A percentile compares a stretch with the other conserved stretches of the same genome.
Conservation (phyloP, 495 filamentous ascomycete genomes). For the Podospora anserina region DNA sequence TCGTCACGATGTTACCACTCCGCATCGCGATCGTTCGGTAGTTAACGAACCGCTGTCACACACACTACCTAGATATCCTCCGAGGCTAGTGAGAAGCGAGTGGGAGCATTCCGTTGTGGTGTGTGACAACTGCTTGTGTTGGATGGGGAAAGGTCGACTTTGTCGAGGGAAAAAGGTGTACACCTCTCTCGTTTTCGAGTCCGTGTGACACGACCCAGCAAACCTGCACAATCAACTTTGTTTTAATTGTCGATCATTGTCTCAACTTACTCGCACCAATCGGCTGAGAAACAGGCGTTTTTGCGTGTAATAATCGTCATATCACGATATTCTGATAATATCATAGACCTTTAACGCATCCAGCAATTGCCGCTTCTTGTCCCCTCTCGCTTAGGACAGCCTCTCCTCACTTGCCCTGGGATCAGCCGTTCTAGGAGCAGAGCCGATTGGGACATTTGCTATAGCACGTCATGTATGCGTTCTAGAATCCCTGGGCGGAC, state of each 20-base stretch:
- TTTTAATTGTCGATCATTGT: neutral
- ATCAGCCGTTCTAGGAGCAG: too few relatives aligned
- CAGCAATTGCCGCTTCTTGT: neutral
- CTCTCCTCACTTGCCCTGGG: neutral
- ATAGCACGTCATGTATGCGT: neutral
- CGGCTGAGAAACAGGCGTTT: neutral
- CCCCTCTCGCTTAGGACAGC: neutral
- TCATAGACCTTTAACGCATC: neutral
- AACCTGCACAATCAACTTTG: neutral
- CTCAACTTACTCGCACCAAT: slow-evolving; percentile 5
- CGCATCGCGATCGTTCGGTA: neutral
- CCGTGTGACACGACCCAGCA: neutral
- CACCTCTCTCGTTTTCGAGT: neutral
- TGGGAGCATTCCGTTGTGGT: neutral
- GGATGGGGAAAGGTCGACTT: neutral
- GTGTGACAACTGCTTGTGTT: neutral
- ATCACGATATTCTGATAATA: slow-evolving; percentile 5
- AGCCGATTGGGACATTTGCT: neutral
- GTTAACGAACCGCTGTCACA: slow-evolving; percentile 2
- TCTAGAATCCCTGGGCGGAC: neutral
- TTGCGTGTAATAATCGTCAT: neutral
- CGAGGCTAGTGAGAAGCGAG: neutral
- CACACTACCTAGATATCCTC: neutral
- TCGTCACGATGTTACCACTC: neutral
- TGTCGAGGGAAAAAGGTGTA: neutral